Base-by-base conservation (phyloP, 2,329 filamentous ascomycete species). In the Trichoderma guizhouense region DNA sequence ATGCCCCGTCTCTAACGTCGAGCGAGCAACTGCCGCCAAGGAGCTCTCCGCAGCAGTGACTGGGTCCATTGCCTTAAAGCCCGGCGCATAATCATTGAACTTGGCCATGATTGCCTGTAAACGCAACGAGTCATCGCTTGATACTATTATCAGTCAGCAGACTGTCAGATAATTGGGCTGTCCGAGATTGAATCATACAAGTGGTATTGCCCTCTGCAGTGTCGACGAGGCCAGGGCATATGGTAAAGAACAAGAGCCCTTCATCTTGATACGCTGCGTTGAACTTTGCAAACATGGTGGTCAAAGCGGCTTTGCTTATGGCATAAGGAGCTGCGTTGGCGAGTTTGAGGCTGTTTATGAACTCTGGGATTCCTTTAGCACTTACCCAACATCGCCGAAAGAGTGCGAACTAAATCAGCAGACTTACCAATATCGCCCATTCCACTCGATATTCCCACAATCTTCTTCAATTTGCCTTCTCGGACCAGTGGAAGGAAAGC, bases 341-440 rank as follows among this genome's bases (percentile, higher is more conserved):
- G 7, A 43, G 39, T n/a, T n/a, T 43, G 39, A 43, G 3, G 39
- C 7, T 9, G 39, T 43, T 43, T 8, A 43, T 43, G 15, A 43
- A n/a, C n/a, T 43, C 39, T 18, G 36, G 15, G 3, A 43, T 18
- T 1, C 18, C 4, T 0, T 43, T 43, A 43, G 39, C 39, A 43
- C 7, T 18, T 7, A 7, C 3, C 3, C 36, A 7, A 39, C 36
- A 43, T 43, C 36, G 36, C 7, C 3, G 15, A 1, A 5, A n/a
- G 7, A 9, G 1, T 4, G 36, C 3, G 36, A 18, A 8, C 1
- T 0, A 0, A 18, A 39, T 39, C 1, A n/a, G 39, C 18, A n/a
- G 39, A 43, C 39, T 43, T 43, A 43, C 39, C 39, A 3, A 43
- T 43, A n/a, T 43, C 39, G 1, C 39, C 39, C 39, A 43, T 43